phyloP scores from a whole-genome alignment of 306 rosid species.

The Carpinus fangiana region DNA sequence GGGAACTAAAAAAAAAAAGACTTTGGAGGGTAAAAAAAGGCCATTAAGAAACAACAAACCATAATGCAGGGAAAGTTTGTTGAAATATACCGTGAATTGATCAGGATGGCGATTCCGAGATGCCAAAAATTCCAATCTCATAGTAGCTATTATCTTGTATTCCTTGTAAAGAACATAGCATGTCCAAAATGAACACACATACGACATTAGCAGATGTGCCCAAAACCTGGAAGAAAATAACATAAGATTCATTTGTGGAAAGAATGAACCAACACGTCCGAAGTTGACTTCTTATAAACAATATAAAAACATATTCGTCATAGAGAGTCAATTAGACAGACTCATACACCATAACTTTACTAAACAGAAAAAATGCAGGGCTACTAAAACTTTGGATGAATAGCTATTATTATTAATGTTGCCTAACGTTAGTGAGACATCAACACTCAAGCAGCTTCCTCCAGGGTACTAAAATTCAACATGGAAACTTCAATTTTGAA shows the following conservation, averaged over 20 bases:
- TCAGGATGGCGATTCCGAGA: slow-evolving; percentile 77
- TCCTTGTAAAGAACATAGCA: slow-evolving; percentile 73
- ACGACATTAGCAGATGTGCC: slow-evolving; percentile 78
- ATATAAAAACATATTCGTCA: background rate
- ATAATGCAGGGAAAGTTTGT: slow-evolving; percentile 8
- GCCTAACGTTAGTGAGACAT: background rate
- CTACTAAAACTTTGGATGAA: background rate
- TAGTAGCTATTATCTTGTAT: slow-evolving; percentile 55
- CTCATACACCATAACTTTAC: background rate
- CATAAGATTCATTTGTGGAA: slow-evolving; percentile 13
- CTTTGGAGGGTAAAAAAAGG: background rate
- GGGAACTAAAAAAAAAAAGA: too few species aligned
- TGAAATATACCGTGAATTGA: slow-evolving; percentile 64
- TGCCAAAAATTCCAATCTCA: slow-evolving; percentile 82
- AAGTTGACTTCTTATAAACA: background rate
- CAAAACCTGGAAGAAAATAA: slow-evolving; percentile 61
- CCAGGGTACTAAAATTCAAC: background rate
- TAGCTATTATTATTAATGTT: background rate
- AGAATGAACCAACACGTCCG: slow-evolving; percentile 9
- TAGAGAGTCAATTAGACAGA: background rate
- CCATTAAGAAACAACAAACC: background rate
- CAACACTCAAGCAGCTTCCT: background rate
- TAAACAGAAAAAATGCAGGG: background rate
- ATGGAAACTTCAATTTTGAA: background rate
- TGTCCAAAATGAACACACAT: slow-evolving; percentile 78